Base-by-base conservation (phyloP, 2,329 filamentous ascomycete species). In the Diplodia corticola region DNA sequence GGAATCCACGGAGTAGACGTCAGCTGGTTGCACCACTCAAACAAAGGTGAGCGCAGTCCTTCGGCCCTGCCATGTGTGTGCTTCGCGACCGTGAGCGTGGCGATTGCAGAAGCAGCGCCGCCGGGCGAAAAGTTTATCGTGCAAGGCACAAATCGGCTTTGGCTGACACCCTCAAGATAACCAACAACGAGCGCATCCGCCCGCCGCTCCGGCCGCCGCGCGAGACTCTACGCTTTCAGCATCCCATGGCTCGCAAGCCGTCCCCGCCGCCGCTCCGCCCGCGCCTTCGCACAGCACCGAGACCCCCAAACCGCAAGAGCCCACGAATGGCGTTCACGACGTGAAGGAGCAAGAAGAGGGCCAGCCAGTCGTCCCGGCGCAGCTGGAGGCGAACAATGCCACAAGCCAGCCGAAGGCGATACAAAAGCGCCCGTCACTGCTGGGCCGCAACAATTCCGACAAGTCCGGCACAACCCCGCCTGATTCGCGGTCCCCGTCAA, bases 11-110 rank as follows among this genome's bases (percentile, higher is more conserved):
- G 89, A 71, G 86, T 96, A 74, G 92, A 96, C 80, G 92, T 96
- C 75, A 93, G 90, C 79, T 96, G 92, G 92, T 90, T 96, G 83
- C 91, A 95, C 79, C 90, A 91, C 75, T 87, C 89, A 72, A 88
- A 89, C 69, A 93, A 91, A 89, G 92, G 92, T 91, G 84, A 79
- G 85, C 79, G 20, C 5, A 6, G 9, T 12, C 20, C 30, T 17
- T 26, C 12, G n/a, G 68, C 70, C 70, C 69, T 69, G 69, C 71
- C 60, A 63, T 51, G 28, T n/a, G 28, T 33, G 44, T 26, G 46
- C 46, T 7, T 33, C 59, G 35, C 59, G 26, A 13, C 33, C 20
- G 46, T 12, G 30, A n/a, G 22, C 53, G 44, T 17, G 30, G 26
- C 61, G 22, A 37, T 30, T 24, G 37, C 57, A 24, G 20, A 26